These are phyloP conservation scores for Priceomyces castillae DNA, from an alignment of 805 yeast species.

Conservation along the genomic window DNA sequence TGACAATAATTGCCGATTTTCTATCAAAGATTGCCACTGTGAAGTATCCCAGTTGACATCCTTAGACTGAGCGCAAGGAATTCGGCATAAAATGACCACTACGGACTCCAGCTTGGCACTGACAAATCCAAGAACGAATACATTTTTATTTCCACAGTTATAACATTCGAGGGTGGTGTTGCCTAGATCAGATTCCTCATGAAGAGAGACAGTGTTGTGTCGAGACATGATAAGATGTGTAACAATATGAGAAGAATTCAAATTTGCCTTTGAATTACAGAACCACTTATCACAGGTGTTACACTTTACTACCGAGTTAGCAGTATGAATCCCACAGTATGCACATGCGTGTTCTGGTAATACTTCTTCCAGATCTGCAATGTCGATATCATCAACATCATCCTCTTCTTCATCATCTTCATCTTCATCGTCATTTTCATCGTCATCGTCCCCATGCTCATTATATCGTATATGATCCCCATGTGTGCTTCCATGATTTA, in stretches of 20 bases:
- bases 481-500: too few species aligned
- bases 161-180: constrained; percentile 86
- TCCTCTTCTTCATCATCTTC: constrained; percentile 2
- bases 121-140: constrained; percentile 80
- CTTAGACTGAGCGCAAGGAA: constrained; percentile 80
- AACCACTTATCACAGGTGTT: constrained; percentile 81
- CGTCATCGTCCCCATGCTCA: background rate
- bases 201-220: constrained; percentile 72
- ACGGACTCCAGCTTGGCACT: constrained; percentile 84
- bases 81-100: constrained; percentile 80
- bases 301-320: constrained; percentile 71
- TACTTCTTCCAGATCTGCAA: background rate
- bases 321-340: constrained; percentile 73
- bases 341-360: constrained; percentile 38
- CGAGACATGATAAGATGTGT: constrained; percentile 80
- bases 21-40: constrained; percentile 85
- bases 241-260: constrained; percentile 74
- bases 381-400: background rate
- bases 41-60: constrained; percentile 82
- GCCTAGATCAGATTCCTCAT: constrained; percentile 81
- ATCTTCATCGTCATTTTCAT: background rate
- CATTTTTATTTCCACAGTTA: constrained; percentile 80
- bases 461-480: background rate
- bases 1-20: constrained; percentile 68
- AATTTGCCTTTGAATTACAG: constrained; percentile 65